Percentiles rank a stretch among this genome's conserved stretches.
These are phyloP conservation scores for Cydonia oblonga DNA, from an alignment of 331 rosid species.

Conservation along the genomic window DNA sequence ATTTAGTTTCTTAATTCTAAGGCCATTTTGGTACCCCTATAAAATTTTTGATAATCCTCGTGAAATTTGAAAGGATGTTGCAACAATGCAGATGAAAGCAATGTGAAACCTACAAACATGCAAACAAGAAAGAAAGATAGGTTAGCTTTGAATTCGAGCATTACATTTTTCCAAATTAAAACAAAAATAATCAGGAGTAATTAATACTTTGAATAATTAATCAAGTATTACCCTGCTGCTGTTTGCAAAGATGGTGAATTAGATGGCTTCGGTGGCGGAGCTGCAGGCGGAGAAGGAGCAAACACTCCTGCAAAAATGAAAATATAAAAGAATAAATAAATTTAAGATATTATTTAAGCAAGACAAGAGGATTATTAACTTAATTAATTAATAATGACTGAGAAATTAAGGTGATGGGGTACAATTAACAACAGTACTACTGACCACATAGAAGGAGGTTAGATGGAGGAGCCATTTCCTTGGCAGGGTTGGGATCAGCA, in stretches of 20 bases:
- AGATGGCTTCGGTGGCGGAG: slow-evolving; percentile 13
- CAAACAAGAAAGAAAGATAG: neutral
- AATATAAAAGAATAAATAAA: neutral
- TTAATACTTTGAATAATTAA: neutral
- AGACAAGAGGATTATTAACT: neutral
- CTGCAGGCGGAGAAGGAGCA: slow-evolving; percentile 8
- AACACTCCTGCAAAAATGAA: slow-evolving; percentile 19
- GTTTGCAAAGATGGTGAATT: slow-evolving; percentile 11
- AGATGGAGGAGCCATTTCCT: slow-evolving; percentile 34
- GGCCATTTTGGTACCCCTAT: neutral
- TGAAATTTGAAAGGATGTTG: slow-evolving; percentile 7
- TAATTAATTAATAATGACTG: neutral
- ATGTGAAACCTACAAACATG: slow-evolving; percentile 26
- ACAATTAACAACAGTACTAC: neutral
- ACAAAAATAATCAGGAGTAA: neutral
- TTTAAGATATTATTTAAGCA: neutral
- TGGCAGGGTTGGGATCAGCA: slow-evolving; percentile 41
- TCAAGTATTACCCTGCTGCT: slow-evolving; percentile 19
- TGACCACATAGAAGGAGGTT: slow-evolving; percentile 53
- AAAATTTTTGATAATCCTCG: neutral
- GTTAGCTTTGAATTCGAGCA: neutral
- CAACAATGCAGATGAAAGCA: slow-evolving; percentile 19
- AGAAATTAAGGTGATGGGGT: neutral
- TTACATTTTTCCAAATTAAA: neutral
- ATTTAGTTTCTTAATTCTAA: neutral